phyloP scores from a whole-genome alignment of 495 filamentous ascomycete species.

The Penicillium lagena region DNA sequence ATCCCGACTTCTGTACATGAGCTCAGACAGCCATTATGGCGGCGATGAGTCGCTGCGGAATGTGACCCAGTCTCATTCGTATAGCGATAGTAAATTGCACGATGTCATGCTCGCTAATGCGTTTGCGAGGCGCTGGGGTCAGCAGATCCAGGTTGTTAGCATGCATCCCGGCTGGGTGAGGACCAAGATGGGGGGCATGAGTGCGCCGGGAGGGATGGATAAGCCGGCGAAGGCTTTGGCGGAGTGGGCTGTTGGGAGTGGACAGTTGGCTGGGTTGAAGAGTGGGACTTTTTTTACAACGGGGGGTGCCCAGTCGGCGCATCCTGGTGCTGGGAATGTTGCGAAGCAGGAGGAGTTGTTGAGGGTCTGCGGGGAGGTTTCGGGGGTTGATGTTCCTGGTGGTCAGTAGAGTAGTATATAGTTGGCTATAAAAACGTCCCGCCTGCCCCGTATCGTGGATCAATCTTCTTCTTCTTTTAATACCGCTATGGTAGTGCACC shows the following conservation, averaged over 20 bases:
- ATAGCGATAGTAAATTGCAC: slow-evolving; percentile 48
- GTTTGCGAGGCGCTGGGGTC: slow-evolving; percentile 43
- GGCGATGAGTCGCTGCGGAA: slow-evolving; percentile 39
- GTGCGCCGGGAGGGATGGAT: slow-evolving; percentile 39
- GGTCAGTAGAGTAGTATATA: background rate
- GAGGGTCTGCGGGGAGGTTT: slow-evolving; percentile 23
- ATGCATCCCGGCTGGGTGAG: slow-evolving; percentile 59
- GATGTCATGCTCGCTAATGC: slow-evolving; percentile 48
- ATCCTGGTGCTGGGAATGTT: slow-evolving; percentile 22
- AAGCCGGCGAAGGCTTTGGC: slow-evolving; percentile 40
- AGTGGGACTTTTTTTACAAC: slow-evolving; percentile 24
- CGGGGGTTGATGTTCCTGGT: slow-evolving; percentile 15
- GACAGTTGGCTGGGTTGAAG: slow-evolving; percentile 13
- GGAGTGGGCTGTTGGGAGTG: slow-evolving; percentile 35
- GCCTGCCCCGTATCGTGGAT: no score
- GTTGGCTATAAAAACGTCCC: no score
- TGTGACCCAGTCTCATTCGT: slow-evolving; percentile 27
- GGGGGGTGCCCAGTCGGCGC: slow-evolving; percentile 12
- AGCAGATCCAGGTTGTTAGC: slow-evolving; percentile 39
- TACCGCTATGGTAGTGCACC: no score
- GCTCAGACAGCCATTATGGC: slow-evolving; percentile 41
- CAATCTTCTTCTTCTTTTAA: no score
- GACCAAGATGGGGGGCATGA: slow-evolving; percentile 53
- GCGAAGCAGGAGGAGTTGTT: slow-evolving; percentile 26
- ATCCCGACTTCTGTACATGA: slow-evolving; percentile 43